A percentile compares a stretch with the other conserved stretches of the same genome.
Conservation (phyloP, 306 rosid species). For the Alnus glutinosa region DNA sequence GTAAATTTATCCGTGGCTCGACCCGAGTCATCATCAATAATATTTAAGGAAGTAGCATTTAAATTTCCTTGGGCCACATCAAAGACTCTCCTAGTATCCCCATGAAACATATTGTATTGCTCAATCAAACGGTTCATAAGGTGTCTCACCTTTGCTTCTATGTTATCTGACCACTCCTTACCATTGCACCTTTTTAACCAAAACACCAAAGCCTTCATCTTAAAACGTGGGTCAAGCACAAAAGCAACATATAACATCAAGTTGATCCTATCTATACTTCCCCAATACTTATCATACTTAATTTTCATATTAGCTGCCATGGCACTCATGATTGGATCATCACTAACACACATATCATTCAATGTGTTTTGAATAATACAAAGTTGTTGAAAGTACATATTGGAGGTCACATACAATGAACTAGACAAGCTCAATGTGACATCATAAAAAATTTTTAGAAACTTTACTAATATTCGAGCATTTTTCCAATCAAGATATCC, state of each 20-base stretch:
- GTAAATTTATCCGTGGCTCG: too few species aligned
- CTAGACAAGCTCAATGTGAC: background rate
- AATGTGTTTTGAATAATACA: background rate
- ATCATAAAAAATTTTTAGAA: slow-evolving; percentile 16
- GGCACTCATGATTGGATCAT: background rate
- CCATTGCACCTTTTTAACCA: too few species aligned
- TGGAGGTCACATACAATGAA: background rate
- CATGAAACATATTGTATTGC: too few species aligned
- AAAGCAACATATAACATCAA: background rate
- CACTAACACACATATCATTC: background rate
- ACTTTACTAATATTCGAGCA: background rate
- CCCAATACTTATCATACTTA: slow-evolving; percentile 1
- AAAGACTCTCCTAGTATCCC: too few species aligned
- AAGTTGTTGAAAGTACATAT: background rate
- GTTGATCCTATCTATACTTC: background rate
- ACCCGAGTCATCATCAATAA: too few species aligned
- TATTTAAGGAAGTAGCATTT: too few species aligned
- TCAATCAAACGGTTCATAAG: too few species aligned
- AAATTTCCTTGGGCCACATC: too few species aligned
- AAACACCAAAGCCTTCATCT: background rate
- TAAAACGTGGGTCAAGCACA: slow-evolving; percentile 1
- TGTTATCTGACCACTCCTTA: too few species aligned
- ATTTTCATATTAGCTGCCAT: background rate
- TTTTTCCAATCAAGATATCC: background rate
- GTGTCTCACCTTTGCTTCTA: too few species aligned